A percentile compares a stretch with the other conserved stretches of the same genome.
Conservation (phyloP, 805 yeast species). For the Wickerhamiella lipophila region DNA sequence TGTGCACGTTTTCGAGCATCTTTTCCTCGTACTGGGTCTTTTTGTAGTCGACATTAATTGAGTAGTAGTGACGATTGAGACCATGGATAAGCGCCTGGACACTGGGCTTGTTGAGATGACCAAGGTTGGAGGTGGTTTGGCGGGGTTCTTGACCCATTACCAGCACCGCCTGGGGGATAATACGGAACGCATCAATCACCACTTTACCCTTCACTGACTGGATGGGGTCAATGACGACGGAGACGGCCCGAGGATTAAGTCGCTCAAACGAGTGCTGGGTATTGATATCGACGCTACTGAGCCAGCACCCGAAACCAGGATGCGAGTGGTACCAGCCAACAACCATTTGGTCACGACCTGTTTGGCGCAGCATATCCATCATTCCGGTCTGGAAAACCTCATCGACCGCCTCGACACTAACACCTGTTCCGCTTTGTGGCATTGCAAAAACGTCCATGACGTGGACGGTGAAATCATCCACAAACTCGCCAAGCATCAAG, state of each 20-base stretch:
- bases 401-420: conserved; percentile 97
- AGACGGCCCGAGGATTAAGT: conserved; percentile 88
- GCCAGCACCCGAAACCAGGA: conserved; percentile 99
- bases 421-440: conserved; percentile 97
- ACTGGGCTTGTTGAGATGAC: conserved; percentile 88
- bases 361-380: conserved; percentile 99
- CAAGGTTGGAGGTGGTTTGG: conserved; percentile 91
- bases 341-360: conserved; percentile 98
- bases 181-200: conserved; percentile 93
- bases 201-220: conserved; percentile 98
- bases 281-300: conserved; percentile 91
- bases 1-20: conserved; percentile 88
- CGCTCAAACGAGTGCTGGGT: conserved; percentile 98
- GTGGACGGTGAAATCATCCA: conserved; percentile 92
- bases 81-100: conserved; percentile 97
- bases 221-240: conserved; percentile 96
- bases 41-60: conserved; percentile 85
- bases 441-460: conserved; percentile 98
- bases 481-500: conserved; percentile 93
- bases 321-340: conserved; percentile 99
- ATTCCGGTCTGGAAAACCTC: conserved; percentile 96
- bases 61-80: conserved; percentile 89
- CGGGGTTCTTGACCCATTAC: conserved; percentile 98
- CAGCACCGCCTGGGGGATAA: conserved; percentile 72
- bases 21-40: conserved; percentile 86